Percentiles rank a stretch among this genome's conserved stretches.
phyloP scores from a whole-genome alignment of 176 grass and related monocot genomes.

The Elymus sibiricus region DNA sequence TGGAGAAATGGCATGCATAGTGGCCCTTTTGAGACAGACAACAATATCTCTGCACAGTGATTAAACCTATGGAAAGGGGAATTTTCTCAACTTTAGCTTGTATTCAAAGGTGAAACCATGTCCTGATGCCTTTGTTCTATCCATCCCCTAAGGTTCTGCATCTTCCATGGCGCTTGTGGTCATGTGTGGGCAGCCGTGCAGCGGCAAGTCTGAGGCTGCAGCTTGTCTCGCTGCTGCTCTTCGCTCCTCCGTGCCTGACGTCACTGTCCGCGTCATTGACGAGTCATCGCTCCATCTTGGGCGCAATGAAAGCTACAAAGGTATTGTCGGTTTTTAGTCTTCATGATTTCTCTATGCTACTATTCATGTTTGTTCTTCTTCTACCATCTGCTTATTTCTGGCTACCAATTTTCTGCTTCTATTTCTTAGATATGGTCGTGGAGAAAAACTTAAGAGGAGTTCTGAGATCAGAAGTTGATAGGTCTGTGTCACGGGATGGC shows the following conservation, averaged over 20 bases:
- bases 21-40: background rate
- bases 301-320: constrained; percentile 77
- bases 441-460: constrained; percentile 96
- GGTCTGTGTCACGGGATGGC: constrained; percentile 71
- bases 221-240: constrained; percentile 55
- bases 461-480: constrained; percentile 96
- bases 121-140: background rate
- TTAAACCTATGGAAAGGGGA: background rate
- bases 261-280: constrained; percentile 59
- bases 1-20: background rate
- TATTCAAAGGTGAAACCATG: background rate
- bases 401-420: background rate
- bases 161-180: constrained; percentile 73
- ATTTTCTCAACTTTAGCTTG: background rate
- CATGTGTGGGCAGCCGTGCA: constrained; percentile 96
- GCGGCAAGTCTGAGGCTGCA: constrained; percentile 73
- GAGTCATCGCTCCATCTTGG: constrained; percentile 89
- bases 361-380: background rate
- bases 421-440: constrained; percentile 71
- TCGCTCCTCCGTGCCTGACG: constrained; percentile 11
- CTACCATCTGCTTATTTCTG: background rate
- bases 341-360: background rate
- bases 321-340: constrained; percentile 13
- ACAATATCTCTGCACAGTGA: background rate
- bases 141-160: background rate